These are phyloP conservation scores for Fusarium sp. DNA, from an alignment of 2,329 filamentous ascomycete species.

Conservation along the genomic window DNA sequence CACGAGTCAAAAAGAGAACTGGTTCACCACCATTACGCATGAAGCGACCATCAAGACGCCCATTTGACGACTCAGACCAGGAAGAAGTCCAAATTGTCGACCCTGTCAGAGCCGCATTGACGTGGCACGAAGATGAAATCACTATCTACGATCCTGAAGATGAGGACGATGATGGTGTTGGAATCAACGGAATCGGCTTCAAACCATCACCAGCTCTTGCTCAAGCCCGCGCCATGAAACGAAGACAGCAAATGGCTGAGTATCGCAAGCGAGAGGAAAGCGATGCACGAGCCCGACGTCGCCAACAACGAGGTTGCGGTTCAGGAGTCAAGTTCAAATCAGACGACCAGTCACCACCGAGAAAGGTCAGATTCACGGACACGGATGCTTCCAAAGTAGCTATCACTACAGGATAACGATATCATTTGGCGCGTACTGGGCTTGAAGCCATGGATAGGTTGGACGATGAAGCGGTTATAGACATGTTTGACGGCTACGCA, in stretches of 20 bases:
- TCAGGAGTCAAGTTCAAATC: conserved; percentile 44
- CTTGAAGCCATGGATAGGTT: not conserved
- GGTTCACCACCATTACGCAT: conserved; percentile 56
- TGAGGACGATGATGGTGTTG: conserved; percentile 74
- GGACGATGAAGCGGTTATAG: conserved; percentile 5
- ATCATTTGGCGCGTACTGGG: not conserved
- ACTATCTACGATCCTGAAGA: conserved; percentile 74
- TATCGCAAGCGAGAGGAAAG: conserved; percentile 71
- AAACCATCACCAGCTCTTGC: conserved; percentile 72
- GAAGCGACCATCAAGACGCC: conserved; percentile 38
- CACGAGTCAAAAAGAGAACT: conserved; percentile 51
- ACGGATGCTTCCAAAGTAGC: conserved; percentile 51
- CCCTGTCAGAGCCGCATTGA: conserved; percentile 68
- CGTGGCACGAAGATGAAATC: conserved; percentile 77
- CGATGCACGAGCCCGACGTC: conserved; percentile 69
- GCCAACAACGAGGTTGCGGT: conserved; percentile 60
- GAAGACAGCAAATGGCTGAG: conserved; percentile 71
- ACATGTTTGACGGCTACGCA: conserved; percentile 14
- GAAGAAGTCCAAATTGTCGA: conserved; percentile 59
- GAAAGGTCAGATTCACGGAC: conserved; percentile 58
- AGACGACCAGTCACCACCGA: conserved; percentile 33
- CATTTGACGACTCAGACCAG: conserved; percentile 46
- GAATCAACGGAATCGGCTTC: conserved; percentile 76
- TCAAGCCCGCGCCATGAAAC: conserved; percentile 66
- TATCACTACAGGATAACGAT: conserved; percentile 49